Conservation (phyloP, 108 stramenopile species). For the Stephanodiscus minutulus region DNA sequence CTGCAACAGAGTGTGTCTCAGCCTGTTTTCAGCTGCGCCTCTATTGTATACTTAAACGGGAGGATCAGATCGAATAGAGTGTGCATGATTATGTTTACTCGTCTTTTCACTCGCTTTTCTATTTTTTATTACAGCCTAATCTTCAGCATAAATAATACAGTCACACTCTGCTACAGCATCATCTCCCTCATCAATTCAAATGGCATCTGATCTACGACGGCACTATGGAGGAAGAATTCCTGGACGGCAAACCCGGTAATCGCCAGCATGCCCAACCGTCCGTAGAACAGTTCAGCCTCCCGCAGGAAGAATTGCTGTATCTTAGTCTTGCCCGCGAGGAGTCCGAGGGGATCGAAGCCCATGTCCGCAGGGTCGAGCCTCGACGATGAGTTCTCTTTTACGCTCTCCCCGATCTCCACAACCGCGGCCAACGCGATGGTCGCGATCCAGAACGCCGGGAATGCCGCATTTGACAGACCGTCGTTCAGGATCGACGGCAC, state of each 20-base stretch:
- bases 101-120: too few species aligned
- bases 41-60: too few species aligned
- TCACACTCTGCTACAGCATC: background rate
- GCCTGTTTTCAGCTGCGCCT: too few species aligned
- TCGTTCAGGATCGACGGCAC: conserved; percentile 78
- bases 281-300: conserved; percentile 73
- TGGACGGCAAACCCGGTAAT: conserved; percentile 71
- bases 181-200: background rate
- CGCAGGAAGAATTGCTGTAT: conserved; percentile 37
- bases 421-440: conserved; percentile 45
- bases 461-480: conserved; percentile 58
- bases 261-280: conserved; percentile 81
- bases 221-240: conserved; percentile 53
- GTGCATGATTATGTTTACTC: too few species aligned
- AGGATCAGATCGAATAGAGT: too few species aligned
- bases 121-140: too few species aligned
- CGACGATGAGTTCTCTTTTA: conserved; percentile 1
- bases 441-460: conserved; percentile 62
- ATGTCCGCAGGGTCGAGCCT: conserved; percentile 42
- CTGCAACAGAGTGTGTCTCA: too few species aligned
- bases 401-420: conserved; percentile 38
- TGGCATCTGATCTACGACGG: conserved; percentile 55
- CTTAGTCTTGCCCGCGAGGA: conserved; percentile 21
- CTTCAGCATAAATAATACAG: conserved; percentile 14
- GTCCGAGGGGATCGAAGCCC: conserved; percentile 52